A percentile compares a stretch with the other conserved stretches of the same genome.
phyloP scores from a whole-genome alignment of 2,329 filamentous ascomycete species.

The Ascocoryne sarcoides region DNA sequence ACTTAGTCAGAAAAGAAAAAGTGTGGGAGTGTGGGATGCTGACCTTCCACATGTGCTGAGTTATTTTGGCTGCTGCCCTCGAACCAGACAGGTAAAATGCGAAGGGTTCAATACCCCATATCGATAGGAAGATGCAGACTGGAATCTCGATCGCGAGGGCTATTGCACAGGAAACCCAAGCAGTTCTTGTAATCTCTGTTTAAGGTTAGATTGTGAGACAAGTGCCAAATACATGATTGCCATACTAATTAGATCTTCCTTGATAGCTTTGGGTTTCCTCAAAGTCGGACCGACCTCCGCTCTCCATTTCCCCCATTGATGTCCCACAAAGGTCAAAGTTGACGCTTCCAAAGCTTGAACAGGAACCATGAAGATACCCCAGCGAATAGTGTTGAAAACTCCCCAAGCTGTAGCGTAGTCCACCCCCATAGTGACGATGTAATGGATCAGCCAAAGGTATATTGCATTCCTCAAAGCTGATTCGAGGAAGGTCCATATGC shows the following conservation, averaged over 20 bases:
- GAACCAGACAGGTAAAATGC: constrained; percentile 53
- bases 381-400: constrained; percentile 65
- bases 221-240: too few species aligned
- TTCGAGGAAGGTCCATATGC: constrained; percentile 50
- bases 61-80: constrained; percentile 48
- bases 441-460: constrained; percentile 61
- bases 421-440: constrained; percentile 52
- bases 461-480: constrained; percentile 59
- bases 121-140: constrained; percentile 52
- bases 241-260: constrained; percentile 28
- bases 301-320: constrained; percentile 51
- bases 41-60: constrained; percentile 46
- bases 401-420: constrained; percentile 67
- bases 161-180: constrained; percentile 42
- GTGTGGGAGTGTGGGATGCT: background rate
- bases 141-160: constrained; percentile 52
- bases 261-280: constrained; percentile 26
- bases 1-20: too few species aligned
- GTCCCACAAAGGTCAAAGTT: constrained; percentile 55
- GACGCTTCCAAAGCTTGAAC: constrained; percentile 59
- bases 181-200: constrained; percentile 40
- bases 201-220: too few species aligned
- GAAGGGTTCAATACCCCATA: constrained; percentile 50
- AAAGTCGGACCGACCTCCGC: constrained; percentile 25
- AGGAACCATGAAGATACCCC: constrained; percentile 68